Evolutionary conservation across 306 rosid species (phyloP).

Genomic region (Acacia crassicarpa): DNA sequence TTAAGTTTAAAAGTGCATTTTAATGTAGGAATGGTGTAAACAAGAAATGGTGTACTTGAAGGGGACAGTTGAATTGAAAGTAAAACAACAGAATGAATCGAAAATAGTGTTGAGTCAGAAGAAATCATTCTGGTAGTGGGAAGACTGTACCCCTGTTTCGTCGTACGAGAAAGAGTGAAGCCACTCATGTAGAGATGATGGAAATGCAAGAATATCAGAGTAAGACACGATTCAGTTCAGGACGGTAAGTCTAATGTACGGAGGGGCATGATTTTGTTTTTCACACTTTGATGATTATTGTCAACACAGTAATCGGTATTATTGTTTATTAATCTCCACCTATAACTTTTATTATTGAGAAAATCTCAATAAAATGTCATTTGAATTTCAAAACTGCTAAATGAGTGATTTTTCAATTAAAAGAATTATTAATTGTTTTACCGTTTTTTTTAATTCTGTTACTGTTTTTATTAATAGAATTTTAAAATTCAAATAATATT

Average conservation of each 20-base stretch:
- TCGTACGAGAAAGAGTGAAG: no score
- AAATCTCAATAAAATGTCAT: no score
- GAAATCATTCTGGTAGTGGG: neutral
- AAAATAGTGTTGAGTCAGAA: neutral
- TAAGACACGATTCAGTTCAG: no score
- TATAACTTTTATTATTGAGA: no score
- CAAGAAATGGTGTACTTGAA: neutral
- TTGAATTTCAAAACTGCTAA: no score
- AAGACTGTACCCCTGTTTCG: neutral
- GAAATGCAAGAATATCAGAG: neutral
- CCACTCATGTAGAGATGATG: neutral
- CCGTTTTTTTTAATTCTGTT: no score
- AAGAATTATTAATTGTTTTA: no score
- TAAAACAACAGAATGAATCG: neutral
- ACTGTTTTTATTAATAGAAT: no score
- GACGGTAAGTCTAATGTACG: no score
- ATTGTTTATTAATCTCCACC: no score
- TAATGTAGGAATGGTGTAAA: neutral
- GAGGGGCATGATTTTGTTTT: neutral
- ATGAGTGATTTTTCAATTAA: no score
- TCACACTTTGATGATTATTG: neutral
- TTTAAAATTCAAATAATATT: no score
- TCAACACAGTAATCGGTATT: neutral
- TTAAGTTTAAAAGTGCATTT: neutral
- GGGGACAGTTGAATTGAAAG: neutral